These are phyloP conservation scores for Gossypium davidsonii DNA, from an alignment of 441 rosid species.

Conservation along the genomic window DNA sequence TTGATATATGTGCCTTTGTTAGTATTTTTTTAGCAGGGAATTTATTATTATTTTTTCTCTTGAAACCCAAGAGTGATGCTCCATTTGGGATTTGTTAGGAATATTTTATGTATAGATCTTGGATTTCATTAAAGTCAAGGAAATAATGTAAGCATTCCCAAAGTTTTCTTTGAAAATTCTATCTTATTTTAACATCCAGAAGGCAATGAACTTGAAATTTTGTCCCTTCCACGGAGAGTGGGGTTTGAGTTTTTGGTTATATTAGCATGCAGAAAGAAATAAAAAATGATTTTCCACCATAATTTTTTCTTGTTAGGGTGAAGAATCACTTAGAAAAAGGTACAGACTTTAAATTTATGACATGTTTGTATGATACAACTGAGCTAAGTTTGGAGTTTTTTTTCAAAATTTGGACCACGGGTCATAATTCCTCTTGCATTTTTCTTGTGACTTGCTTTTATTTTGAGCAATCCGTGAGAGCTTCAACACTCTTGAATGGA, in stretches of 20 bases:
- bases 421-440: constrained; percentile 1
- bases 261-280: too few relatives aligned
- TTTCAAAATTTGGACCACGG: not conserved
- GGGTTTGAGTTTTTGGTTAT: not conserved
- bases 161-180: not conserved
- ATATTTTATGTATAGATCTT: not conserved
- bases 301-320: not conserved
- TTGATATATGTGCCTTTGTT: not conserved
- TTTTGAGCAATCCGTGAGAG: not conserved
- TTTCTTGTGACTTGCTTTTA: not conserved
- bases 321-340: too few relatives aligned
- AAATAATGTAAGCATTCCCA: too few relatives aligned
- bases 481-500: not conserved
- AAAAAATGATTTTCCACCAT: not conserved
- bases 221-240: not conserved
- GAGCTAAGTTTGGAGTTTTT: too few relatives aligned
- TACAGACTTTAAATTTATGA: not conserved
- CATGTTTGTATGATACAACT: not conserved
- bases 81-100: not conserved
- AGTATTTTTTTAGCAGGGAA: not conserved
- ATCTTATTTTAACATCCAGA: not conserved
- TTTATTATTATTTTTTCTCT: not conserved
- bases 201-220: not conserved
- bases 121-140: too few relatives aligned
- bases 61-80: not conserved